Conservation (phyloP, 495 filamentous ascomycete genomes). For the Penicillium argentinense region DNA sequence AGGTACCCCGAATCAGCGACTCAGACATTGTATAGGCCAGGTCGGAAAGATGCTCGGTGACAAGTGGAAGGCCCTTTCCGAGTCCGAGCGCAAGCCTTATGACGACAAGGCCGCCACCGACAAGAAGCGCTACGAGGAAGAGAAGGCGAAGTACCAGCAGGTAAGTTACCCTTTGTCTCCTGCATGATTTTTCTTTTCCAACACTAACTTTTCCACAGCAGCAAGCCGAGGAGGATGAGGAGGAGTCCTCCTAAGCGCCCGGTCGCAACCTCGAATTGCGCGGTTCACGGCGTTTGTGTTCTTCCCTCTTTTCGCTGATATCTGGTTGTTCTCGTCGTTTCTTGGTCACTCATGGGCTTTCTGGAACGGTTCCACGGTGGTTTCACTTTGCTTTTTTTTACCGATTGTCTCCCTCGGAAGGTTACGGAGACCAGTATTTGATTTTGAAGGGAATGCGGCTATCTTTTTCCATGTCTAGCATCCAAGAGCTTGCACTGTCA, state of each 20-base stretch:
- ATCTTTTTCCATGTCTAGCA: no score
- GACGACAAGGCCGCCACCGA: slow-evolving; percentile 92
- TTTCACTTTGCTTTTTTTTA: slow-evolving; percentile 41
- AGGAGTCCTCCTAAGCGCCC: slow-evolving; percentile 50
- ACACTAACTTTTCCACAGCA: slow-evolving; percentile 22
- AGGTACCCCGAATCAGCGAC: not conserved
- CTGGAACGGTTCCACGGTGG: slow-evolving; percentile 45
- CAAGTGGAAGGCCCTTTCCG: slow-evolving; percentile 93
- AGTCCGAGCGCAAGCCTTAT: slow-evolving; percentile 87
- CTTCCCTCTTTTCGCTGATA: slow-evolving; percentile 28
- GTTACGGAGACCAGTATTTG: slow-evolving; percentile 28
- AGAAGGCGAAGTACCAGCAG: slow-evolving; percentile 84
- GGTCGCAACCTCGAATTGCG: slow-evolving; percentile 15
- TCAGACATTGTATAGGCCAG: slow-evolving; percentile 61
- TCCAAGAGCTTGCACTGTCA: not conserved
- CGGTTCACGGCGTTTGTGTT: slow-evolving; percentile 41
- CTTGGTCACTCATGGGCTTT: slow-evolving; percentile 35
- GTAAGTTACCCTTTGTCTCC: slow-evolving; percentile 47
- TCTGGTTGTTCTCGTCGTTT: slow-evolving; percentile 32
- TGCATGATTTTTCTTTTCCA: not conserved
- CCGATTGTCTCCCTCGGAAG: slow-evolving; percentile 15
- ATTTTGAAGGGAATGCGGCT: slow-evolving; percentile 36
- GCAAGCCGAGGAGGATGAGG: slow-evolving; percentile 49
- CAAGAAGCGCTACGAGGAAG: slow-evolving; percentile 98
- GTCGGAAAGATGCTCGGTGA: slow-evolving; percentile 97